These are phyloP conservation scores for Cryptococcus sp. DNA, from an alignment of 1,284 basidiomycete genomes.

Conservation along the genomic window DNA sequence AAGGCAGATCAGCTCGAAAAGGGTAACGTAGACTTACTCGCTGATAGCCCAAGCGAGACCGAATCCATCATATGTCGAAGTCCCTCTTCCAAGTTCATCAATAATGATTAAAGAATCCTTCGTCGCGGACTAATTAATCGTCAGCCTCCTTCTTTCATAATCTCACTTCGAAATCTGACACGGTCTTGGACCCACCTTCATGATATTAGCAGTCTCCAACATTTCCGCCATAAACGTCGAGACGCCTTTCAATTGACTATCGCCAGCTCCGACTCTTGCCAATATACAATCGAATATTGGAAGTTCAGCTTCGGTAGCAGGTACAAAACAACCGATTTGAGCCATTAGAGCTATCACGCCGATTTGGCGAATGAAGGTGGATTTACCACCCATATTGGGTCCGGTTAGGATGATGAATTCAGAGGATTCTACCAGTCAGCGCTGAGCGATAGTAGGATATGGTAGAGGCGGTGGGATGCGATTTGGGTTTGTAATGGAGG, in stretches of 20 bases:
- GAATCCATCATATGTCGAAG: slow-evolving; percentile 97
- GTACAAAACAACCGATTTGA: slow-evolving; percentile 92
- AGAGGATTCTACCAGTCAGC: slow-evolving; percentile 29
- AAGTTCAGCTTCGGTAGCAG: slow-evolving; percentile 74
- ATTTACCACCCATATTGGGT: slow-evolving; percentile 96
- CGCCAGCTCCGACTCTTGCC: slow-evolving; percentile 94
- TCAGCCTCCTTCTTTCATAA: not conserved
- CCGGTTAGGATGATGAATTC: slow-evolving; percentile 59
- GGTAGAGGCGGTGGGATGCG: no score
- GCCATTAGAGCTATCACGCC: slow-evolving; percentile 95
- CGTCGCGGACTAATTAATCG: slow-evolving; percentile 66
- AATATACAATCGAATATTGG: slow-evolving; percentile 96
- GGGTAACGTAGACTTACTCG: slow-evolving; percentile 59
- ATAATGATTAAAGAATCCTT: slow-evolving; percentile 95
- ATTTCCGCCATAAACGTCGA: slow-evolving; percentile 99
- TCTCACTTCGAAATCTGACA: not conserved
- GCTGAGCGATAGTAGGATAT: not conserved
- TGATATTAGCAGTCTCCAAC: slow-evolving; percentile 86
- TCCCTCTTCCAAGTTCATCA: slow-evolving; percentile 96
- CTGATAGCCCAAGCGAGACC: slow-evolving; percentile 98
- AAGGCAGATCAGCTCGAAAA: not conserved
- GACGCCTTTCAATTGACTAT: slow-evolving; percentile 94
- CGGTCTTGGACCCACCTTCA: slow-evolving; percentile 58
- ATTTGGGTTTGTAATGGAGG: no score
- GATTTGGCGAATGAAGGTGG: slow-evolving; percentile 83